Evolutionary conservation across 805 yeast species (phyloP).

Genomic region (Starmerella kuoi): DNA sequence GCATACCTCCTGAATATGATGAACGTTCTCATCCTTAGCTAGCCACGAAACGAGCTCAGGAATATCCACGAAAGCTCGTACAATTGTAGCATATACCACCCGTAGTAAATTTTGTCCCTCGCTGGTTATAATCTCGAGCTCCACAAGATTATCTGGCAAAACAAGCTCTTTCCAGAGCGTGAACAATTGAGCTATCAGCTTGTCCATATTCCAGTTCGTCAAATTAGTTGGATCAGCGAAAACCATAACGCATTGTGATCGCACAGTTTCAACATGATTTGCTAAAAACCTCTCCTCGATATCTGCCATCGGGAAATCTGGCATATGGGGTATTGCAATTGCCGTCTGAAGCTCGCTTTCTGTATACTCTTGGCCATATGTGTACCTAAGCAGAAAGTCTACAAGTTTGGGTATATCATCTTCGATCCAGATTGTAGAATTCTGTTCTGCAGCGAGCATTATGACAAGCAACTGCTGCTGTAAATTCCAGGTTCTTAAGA

Average conservation of each 20-base stretch:
- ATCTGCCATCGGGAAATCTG: neutral
- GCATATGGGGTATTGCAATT: neutral
- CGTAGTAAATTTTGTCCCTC: neutral
- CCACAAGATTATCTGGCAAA: neutral
- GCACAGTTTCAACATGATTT: neutral
- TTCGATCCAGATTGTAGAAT: too few relatives aligned
- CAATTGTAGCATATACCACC: slow-evolving; percentile 20
- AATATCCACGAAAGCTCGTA: slow-evolving; percentile 15
- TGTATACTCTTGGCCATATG: slow-evolving; percentile 1
- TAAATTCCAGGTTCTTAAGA: too few relatives aligned
- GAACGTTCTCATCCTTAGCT: neutral
- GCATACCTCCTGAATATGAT: slow-evolving; percentile 2
- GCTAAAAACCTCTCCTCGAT: neutral
- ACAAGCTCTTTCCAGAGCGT: neutral
- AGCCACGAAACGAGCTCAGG: slow-evolving; percentile 8
- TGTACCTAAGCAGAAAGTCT: slow-evolving; percentile 1
- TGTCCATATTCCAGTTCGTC: neutral
- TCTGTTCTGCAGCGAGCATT: too few relatives aligned
- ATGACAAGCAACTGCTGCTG: too few relatives aligned
- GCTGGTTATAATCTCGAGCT: neutral
- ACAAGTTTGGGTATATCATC: neutral
- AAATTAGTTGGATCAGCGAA: too few relatives aligned
- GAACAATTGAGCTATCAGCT: neutral
- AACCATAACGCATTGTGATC: neutral
- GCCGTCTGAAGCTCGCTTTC: slow-evolving; percentile 6